Evolutionary conservation across 495 filamentous ascomycete species (phyloP), one percentile per base, ranked within the genome.

Genomic region (Poronia punctata): DNA sequence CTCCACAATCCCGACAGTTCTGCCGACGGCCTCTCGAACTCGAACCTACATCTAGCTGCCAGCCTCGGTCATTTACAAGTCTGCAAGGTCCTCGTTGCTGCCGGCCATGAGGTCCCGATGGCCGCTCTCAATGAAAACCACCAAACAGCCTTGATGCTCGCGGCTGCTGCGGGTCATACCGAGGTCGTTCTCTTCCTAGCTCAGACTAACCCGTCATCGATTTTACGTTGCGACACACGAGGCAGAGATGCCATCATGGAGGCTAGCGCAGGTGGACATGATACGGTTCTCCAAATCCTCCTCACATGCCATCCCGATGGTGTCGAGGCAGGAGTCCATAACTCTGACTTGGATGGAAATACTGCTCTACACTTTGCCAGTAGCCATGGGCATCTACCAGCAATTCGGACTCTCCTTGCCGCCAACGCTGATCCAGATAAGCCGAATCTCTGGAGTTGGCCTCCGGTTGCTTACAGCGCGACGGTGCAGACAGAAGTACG

Each of bases 401-500:
- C 83, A 3, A 60, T 90, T 35, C 72, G 86, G 28, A 78, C 83
- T 16, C 61, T 93, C 16, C 66, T 92, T 16, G 73, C 76, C 3
- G 71, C 72, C 8, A 84, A 84, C 8, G 83, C 84, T 31, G 74
- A 79, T 41, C 70, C 79, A 1, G 66, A 74, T 33, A 76, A 69
- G 31, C 69, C 57, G 51, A 93, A 93, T 51, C 61, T 72, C 3
- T 80, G 76, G 67, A 78, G 70, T 43, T 89, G 84, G 78, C 83
- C 74, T 16, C 79, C 87, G 5, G 66, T 83, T 9, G 71, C 72
- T 20, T 93, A 90, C 57, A 80, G 75, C 31, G 75, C 75, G 17
- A 86, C 82, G 2, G 78, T 83, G 15, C 76, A 82, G 49, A 83
- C 81, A 12, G 85, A 89, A 61, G 79, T 82, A 14, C 88, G 86